phyloP scores from a whole-genome alignment of 106 monocot species.

The Cymbidium sinense region DNA sequence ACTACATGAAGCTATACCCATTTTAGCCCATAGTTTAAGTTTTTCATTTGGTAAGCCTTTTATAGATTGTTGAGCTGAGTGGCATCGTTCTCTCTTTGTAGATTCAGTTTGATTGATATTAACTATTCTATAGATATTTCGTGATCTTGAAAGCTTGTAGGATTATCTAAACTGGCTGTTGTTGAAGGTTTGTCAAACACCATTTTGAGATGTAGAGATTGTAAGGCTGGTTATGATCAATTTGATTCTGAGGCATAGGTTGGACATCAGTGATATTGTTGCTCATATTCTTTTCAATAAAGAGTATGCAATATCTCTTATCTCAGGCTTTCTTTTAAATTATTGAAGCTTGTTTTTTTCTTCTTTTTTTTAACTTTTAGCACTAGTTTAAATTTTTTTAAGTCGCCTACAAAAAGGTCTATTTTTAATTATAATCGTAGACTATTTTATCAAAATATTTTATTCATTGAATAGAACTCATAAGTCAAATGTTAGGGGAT shows the following conservation, averaged over 20 bases:
- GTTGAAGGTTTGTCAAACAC: slow-evolving; percentile 49
- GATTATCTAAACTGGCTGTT: slow-evolving; percentile 36
- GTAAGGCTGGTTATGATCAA: slow-evolving; percentile 11
- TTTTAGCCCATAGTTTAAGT: background rate
- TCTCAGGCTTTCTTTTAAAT: background rate
- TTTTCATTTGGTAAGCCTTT: background rate
- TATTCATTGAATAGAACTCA: too few species aligned
- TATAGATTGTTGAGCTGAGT: background rate
- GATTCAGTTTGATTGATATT: background rate
- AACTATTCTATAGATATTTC: slow-evolving; percentile 46
- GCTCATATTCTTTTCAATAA: slow-evolving; percentile 59
- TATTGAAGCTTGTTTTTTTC: background rate
- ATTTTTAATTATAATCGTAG: too few species aligned
- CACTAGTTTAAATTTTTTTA: background rate
- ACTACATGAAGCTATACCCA: too few species aligned
- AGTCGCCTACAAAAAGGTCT: too few species aligned
- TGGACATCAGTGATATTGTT: slow-evolving; percentile 46
- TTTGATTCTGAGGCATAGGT: slow-evolving; percentile 24
- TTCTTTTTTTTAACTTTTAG: background rate
- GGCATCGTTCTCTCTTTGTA: background rate
- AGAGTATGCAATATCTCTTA: slow-evolving; percentile 36
- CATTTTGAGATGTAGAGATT: slow-evolving; percentile 41
- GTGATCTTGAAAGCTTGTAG: slow-evolving; percentile 42
- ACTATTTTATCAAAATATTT: too few species aligned
- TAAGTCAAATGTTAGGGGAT: too few species aligned